Conservation (phyloP, 129 eudicot species). For the Flaveria robusta region DNA sequence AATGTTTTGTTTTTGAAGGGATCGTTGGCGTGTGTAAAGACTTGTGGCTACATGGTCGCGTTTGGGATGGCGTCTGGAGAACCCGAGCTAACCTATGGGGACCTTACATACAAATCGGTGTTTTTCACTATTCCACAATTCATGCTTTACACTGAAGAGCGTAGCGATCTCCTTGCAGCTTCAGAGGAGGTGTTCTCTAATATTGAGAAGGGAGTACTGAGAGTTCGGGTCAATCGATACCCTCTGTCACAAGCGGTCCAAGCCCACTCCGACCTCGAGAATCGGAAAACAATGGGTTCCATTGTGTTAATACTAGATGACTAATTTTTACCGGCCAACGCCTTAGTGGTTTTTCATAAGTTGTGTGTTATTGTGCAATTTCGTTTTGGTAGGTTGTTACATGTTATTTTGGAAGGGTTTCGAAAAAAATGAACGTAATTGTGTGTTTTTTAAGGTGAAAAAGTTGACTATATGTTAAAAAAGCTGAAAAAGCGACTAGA, state of each 20-base stretch:
- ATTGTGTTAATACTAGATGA: constrained; percentile 52
- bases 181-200: constrained; percentile 51
- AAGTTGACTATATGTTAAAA: not conserved
- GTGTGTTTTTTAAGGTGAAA: not conserved
- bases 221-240: constrained; percentile 58
- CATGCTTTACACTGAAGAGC: constrained; percentile 41
- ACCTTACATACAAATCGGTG: constrained; percentile 44
- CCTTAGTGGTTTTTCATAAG: not conserved
- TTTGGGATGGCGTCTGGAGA: constrained; percentile 55
- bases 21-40: constrained; percentile 52
- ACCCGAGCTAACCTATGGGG: constrained; percentile 43
- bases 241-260: constrained; percentile 59
- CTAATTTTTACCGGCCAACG: not conserved
- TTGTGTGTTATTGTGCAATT: not conserved
- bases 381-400: not conserved
- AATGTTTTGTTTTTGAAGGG: constrained; percentile 39
- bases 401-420: not conserved
- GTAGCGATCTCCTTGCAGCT: constrained; percentile 49
- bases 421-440: not conserved
- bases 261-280: constrained; percentile 62
- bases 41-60: constrained; percentile 54
- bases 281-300: constrained; percentile 52
- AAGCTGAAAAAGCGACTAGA: not conserved
- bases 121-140: constrained; percentile 49
- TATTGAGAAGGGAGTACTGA: constrained; percentile 42